Percentiles rank a stretch among this genome's conserved stretches.
These are phyloP conservation scores for Larix kaempferi DNA, from an alignment of 75 land plant species.

Conservation along the genomic window DNA sequence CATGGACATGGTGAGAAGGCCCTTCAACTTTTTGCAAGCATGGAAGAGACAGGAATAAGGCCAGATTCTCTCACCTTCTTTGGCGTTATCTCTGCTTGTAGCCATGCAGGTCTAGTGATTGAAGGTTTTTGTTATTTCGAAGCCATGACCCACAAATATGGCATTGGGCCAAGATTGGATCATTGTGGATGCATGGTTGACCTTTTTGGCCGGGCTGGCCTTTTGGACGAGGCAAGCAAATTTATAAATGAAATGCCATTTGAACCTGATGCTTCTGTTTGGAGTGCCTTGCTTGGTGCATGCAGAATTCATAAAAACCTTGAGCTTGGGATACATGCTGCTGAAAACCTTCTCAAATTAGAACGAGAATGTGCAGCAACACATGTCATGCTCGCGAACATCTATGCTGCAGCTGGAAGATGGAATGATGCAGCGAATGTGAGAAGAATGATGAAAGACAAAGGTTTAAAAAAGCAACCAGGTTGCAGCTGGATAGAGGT, in stretches of 20 bases:
- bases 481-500: conserved; percentile 13
- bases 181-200: conserved; percentile 20
- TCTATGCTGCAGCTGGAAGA: conserved; percentile 5
- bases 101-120: conserved; percentile 6
- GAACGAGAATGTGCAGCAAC: background rate
- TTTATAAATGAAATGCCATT: conserved; percentile 8
- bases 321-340: conserved; percentile 4
- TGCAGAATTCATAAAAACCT: conserved; percentile 19
- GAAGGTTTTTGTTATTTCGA: conserved; percentile 9
- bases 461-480: background rate
- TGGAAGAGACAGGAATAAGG: conserved; percentile 7
- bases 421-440: conserved; percentile 6
- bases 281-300: conserved; percentile 16
- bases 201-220: conserved; percentile 17
- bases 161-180: background rate
- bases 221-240: conserved; percentile 4
- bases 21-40: conserved; percentile 5
- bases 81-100: conserved; percentile 4
- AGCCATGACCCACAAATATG: conserved; percentile 9
- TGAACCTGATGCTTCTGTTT: conserved; percentile 10
- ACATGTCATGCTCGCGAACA: conserved; percentile 18
- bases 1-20: conserved; percentile 12
- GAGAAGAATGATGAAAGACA: conserved; percentile 6
- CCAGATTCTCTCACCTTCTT: conserved; percentile 14
- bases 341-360: conserved; percentile 1